Base-by-base conservation (phyloP, 331 rosid species). In the Quercus phellos region DNA sequence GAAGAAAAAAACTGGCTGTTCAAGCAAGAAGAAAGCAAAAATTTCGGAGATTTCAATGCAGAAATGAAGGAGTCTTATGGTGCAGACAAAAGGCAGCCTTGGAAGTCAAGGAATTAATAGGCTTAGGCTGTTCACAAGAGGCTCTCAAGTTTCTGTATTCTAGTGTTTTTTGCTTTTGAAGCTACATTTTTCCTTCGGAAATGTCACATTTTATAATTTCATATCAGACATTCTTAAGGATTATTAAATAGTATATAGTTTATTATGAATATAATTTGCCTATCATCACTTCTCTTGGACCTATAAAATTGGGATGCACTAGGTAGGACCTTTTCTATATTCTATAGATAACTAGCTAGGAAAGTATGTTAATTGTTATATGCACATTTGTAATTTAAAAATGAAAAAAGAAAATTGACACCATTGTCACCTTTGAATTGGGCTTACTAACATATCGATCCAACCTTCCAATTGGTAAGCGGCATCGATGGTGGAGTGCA, bases 61-160 rank as follows among this genome's bases (percentile, higher is more conserved):
- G 10, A 71, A 69, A 84, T 73, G 60, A 55, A 83, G 75, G 82
- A 81, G 85, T 68, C 84, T 30, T 78, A 54, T 78, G 85, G 74
- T 80, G 84, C 87, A 63, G 93, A 90, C 95, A 88, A 90, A 72
- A 61, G 81, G 82, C 27, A 84, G 77, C 90, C 87, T 91, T 70
- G 87, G 89, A 85, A 91, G 93, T 87, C 90, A 85, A 88, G 91
- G 84, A 80, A 69, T 79, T 70, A 80, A 76, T 55, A 30, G 38
- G 38, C 17, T 43, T 72, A 32, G 55, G 30, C 74, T 76, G 80
- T 85, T 76, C 70, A 66, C 78, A 54, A 51, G 77, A 73, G 26
- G 74, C 51, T 35, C 38, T 24, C 32, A 54, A 10, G 70, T 51
- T 79, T 27, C 51, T 87, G 84, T 74, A 80, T 76, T 70, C 70